Percentiles rank a stretch among this genome's conserved stretches.
Conservation (phyloP, 1,284 basidiomycete species). For the Leucoagaricus sp. region DNA sequence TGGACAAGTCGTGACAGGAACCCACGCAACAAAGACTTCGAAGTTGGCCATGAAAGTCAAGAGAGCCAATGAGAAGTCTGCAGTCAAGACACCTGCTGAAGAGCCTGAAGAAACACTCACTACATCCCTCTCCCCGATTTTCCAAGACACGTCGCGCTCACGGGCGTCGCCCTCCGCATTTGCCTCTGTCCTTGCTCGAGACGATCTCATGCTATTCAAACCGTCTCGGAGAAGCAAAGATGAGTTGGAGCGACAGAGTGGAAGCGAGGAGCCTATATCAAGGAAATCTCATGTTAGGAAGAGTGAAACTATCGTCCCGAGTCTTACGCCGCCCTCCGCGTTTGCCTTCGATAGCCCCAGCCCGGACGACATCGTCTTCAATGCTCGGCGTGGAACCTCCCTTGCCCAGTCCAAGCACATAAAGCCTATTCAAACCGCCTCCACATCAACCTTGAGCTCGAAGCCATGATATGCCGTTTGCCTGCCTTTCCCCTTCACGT, state of each 20-base stretch:
- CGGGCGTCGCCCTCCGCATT: slow-evolving; percentile 77
- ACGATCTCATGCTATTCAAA: slow-evolving; percentile 8
- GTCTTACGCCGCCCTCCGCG: slow-evolving; percentile 24
- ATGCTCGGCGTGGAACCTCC: slow-evolving; percentile 76
- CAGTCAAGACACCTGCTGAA: slow-evolving; percentile 29
- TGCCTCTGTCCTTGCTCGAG: slow-evolving; percentile 62
- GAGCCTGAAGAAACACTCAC: slow-evolving; percentile 37
- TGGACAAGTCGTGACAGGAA: slow-evolving; percentile 6
- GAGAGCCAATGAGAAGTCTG: slow-evolving; percentile 45
- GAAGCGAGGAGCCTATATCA: slow-evolving; percentile 22
- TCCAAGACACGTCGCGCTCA: slow-evolving; percentile 50
- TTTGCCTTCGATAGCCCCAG: slow-evolving; percentile 84
- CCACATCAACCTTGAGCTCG: slow-evolving; percentile 14
- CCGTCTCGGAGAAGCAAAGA: slow-evolving; percentile 29
- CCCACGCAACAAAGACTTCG: slow-evolving; percentile 46
- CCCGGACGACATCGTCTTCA: slow-evolving; percentile 83
- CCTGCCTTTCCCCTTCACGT: slow-evolving; percentile 29
- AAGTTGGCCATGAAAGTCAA: slow-evolving; percentile 73
- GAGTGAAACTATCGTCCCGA: slow-evolving; percentile 1
- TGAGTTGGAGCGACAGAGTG: slow-evolving; percentile 29
- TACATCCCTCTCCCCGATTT: slow-evolving; percentile 53
- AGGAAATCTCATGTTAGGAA: slow-evolving; percentile 6
- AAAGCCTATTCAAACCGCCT: slow-evolving; percentile 15
- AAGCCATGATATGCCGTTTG: slow-evolving; percentile 22
- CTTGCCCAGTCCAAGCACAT: slow-evolving; percentile 37